phyloP scores from a whole-genome alignment of 2,329 filamentous ascomycete species.

The Penicillium sp. region DNA sequence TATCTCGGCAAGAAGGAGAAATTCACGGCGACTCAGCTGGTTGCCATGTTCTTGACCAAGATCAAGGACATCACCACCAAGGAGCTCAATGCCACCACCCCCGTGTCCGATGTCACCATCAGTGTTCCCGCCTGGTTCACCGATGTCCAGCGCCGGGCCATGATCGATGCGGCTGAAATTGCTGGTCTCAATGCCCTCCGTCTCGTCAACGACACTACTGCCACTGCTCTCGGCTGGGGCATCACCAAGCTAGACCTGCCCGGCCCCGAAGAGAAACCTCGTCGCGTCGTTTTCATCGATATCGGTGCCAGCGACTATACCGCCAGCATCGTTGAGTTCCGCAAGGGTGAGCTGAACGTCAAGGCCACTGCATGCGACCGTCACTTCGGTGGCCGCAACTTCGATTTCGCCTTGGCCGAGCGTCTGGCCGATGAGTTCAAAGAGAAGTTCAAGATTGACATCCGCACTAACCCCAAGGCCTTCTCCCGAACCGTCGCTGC shows the following conservation, averaged over 20 bases:
- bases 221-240: constrained; percentile 90
- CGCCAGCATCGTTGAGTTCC: constrained; percentile 90
- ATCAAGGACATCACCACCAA: constrained; percentile 82
- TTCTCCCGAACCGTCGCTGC: constrained; percentile 80
- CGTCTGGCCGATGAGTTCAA: constrained; percentile 96
- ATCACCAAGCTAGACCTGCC: constrained; percentile 97
- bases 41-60: constrained; percentile 94
- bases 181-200: constrained; percentile 89
- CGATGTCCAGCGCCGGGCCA: constrained; percentile 81
- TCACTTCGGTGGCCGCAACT: constrained; percentile 95
- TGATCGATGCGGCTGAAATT: constrained; percentile 90
- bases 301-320: constrained; percentile 97
- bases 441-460: constrained; percentile 96
- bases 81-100: constrained; percentile 72
- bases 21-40: constrained; percentile 91
- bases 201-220: constrained; percentile 97
- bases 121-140: constrained; percentile 97
- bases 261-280: constrained; percentile 81
- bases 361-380: constrained; percentile 90
- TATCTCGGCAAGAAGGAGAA: constrained; percentile 94
- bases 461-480: constrained; percentile 85
- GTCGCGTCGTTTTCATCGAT: constrained; percentile 87
- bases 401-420: constrained; percentile 91
- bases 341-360: constrained; percentile 92
- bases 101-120: constrained; percentile 89